These are phyloP conservation scores for Chaetomium sp. DNA, from an alignment of 2,329 filamentous ascomycete species.

Conservation along the genomic window DNA sequence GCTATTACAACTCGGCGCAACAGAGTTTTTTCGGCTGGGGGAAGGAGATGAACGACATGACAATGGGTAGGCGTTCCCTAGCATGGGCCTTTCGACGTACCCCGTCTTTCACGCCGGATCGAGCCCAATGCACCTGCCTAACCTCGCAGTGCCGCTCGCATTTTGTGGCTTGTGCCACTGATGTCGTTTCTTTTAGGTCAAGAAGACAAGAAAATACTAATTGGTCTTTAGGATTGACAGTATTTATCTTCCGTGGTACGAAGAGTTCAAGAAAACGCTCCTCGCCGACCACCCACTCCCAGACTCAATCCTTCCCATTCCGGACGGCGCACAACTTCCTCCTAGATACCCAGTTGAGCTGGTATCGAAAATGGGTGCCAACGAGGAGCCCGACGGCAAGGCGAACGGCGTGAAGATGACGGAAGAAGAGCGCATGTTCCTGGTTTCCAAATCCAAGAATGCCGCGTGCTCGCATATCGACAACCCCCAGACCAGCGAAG, in stretches of 20 bases:
- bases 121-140: too few species aligned
- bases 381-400: neutral
- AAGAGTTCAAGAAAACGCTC: constrained; percentile 59
- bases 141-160: neutral
- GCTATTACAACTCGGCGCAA: constrained; percentile 74
- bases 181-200: neutral
- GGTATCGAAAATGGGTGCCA: constrained; percentile 11
- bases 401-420: neutral
- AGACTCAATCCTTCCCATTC: constrained; percentile 59
- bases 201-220: too few species aligned
- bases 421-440: constrained; percentile 15
- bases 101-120: neutral
- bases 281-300: constrained; percentile 64
- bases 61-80: constrained; percentile 63
- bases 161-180: neutral
- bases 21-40: constrained; percentile 66
- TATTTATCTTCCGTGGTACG: constrained; percentile 71
- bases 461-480: constrained; percentile 23
- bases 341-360: constrained; percentile 55
- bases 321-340: constrained; percentile 65
- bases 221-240: constrained; percentile 61
- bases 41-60: constrained; percentile 92
- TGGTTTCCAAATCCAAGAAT: constrained; percentile 17
- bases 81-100: neutral
- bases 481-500: constrained; percentile 12